Conservation (phyloP, 257 asterid genomes). For the Ligustrum vulgare region DNA sequence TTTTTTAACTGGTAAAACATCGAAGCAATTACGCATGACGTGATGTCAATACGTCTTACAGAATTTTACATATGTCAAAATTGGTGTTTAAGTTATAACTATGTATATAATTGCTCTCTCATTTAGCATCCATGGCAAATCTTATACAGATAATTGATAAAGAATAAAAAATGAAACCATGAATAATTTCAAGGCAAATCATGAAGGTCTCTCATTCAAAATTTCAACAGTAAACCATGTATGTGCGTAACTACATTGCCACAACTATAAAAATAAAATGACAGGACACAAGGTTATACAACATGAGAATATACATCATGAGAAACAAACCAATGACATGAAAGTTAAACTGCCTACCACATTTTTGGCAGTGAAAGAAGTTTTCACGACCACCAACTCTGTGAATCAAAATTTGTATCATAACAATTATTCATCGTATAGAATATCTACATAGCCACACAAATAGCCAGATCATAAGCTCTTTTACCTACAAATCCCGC, state of each 20-base stretch:
- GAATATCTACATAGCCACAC: neutral
- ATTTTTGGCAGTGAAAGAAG: conserved; percentile 83
- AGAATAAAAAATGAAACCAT: neutral
- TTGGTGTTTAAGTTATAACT: neutral
- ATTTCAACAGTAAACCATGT: conserved; percentile 6
- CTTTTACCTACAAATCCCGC: conserved; percentile 93
- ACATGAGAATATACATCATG: conserved; percentile 11
- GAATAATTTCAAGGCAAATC: conserved; percentile 13
- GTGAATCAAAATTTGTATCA: conserved; percentile 31
- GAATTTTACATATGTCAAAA: neutral
- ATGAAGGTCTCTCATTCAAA: conserved; percentile 1
- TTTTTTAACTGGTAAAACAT: neutral
- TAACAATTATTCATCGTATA: conserved; percentile 1
- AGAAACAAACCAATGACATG: conserved; percentile 1
- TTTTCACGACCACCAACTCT: conserved; percentile 94
- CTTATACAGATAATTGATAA: neutral
- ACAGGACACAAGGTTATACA: conserved; percentile 13
- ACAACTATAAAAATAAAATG: neutral
- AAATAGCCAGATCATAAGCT: conserved; percentile 8
- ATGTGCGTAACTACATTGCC: neutral
- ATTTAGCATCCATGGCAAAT: neutral
- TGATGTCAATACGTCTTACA: neutral
- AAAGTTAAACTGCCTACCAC: conserved; percentile 51
- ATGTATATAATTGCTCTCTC: neutral
- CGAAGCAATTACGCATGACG: neutral